Evolutionary conservation across 495 filamentous ascomycete species (phyloP).

Genomic region (Trypethelium eluteriae): DNA sequence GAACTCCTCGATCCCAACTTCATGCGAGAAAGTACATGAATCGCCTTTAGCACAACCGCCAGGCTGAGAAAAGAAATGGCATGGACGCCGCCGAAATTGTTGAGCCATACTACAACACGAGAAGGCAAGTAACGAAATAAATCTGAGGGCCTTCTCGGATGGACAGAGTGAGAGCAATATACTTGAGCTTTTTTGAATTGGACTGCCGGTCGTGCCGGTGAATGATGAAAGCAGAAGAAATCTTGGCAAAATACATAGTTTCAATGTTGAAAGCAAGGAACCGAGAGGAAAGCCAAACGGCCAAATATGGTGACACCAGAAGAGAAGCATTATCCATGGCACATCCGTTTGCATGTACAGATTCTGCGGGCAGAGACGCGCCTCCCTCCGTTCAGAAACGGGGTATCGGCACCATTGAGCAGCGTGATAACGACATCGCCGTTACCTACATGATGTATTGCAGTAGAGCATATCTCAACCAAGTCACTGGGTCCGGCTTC

Average conservation of each 20-base stretch:
- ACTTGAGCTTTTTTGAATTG: too few species aligned
- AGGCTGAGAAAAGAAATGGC: constrained; percentile 5
- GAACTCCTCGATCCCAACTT: not conserved
- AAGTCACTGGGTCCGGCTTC: too few species aligned
- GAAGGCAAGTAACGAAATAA: not conserved
- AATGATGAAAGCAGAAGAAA: not conserved
- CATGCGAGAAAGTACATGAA: constrained; percentile 11
- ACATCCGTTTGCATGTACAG: not conserved
- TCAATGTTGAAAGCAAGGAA: not conserved
- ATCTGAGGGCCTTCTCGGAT: not conserved
- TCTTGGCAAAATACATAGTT: not conserved
- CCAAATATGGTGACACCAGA: not conserved
- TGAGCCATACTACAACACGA: not conserved
- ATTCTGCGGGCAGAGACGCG: not conserved
- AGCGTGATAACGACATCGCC: not conserved
- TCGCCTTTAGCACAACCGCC: constrained; percentile 10
- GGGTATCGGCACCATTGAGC: not conserved
- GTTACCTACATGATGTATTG: not conserved
- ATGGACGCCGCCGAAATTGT: not conserved
- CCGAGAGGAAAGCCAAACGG: not conserved
- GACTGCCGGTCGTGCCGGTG: too few species aligned
- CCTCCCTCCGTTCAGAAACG: not conserved
- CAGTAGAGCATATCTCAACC: not conserved
- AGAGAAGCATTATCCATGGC: not conserved
- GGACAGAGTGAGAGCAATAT: too few species aligned